phyloP scores from a whole-genome alignment of 371 early-diverging fungal species.

The Saksenaea oblongispora region DNA sequence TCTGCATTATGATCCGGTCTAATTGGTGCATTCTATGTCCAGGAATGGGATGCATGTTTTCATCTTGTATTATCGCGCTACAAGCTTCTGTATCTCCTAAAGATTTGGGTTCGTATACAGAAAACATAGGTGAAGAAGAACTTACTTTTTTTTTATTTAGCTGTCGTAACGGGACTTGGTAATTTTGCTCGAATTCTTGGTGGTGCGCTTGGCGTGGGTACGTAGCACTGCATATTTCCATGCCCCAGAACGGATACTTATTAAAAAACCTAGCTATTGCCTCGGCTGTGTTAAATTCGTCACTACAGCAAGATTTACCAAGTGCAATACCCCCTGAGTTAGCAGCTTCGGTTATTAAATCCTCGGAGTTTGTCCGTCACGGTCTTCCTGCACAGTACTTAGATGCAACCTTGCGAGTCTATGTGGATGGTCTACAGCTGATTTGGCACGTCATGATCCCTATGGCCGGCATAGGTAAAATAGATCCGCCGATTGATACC shows the following conservation, averaged over 20 bases:
- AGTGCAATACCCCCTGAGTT: slow-evolving; percentile 27
- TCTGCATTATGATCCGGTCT: too few relatives aligned
- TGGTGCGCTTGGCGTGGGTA: slow-evolving; percentile 45
- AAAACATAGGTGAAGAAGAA: background rate
- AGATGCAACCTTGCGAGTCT: slow-evolving; percentile 18
- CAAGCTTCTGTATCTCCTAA: slow-evolving; percentile 44
- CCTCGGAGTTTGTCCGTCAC: slow-evolving; percentile 37
- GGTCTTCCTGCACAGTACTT: slow-evolving; percentile 39
- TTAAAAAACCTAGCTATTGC: slow-evolving; percentile 31
- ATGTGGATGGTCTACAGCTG: slow-evolving; percentile 29
- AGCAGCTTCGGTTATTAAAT: slow-evolving; percentile 21
- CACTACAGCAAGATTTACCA: slow-evolving; percentile 27
- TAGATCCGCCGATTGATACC: background rate
- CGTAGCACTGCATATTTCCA: background rate
- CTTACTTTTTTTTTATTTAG: slow-evolving; percentile 13
- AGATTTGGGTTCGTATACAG: slow-evolving; percentile 31
- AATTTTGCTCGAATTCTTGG: slow-evolving; percentile 49
- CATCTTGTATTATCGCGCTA: slow-evolving; percentile 44
- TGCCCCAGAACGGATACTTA: background rate
- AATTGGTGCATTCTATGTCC: background rate
- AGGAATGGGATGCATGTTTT: slow-evolving; percentile 35
- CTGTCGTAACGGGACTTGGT: slow-evolving; percentile 48
- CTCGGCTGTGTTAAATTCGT: slow-evolving; percentile 40
- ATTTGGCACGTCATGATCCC: slow-evolving; percentile 45
- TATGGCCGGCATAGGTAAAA: slow-evolving; percentile 33